Percentiles rank a stretch among this genome's conserved stretches.
Conservation (phyloP, 306 rosid species). For the Dalbergia oliveri region DNA sequence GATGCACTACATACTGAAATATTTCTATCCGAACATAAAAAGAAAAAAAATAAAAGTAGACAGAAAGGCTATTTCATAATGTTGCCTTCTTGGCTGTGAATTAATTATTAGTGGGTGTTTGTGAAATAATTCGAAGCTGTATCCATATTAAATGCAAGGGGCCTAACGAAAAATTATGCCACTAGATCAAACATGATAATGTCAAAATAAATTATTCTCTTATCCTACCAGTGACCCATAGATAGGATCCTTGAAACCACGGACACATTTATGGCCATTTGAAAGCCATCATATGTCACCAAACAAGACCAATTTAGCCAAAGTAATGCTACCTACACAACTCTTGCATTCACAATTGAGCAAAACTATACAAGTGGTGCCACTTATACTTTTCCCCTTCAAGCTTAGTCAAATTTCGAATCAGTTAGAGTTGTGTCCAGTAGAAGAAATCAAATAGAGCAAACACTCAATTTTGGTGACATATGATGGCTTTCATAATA, state of each 20-base stretch:
- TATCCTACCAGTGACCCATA: conserved; percentile 6
- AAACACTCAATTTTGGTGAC: no score
- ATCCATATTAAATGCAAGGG: conserved; percentile 12
- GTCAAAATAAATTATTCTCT: conserved; percentile 10
- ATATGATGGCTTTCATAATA: no score
- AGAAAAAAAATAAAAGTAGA: no score
- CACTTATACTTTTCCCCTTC: background rate
- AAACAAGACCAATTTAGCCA: conserved; percentile 30
- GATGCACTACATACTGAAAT: no score
- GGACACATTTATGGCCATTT: background rate
- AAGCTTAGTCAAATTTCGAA: background rate
- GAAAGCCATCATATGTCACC: conserved; percentile 13
- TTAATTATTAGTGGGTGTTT: background rate
- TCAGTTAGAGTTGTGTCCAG: background rate
- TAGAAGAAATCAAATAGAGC: no score
- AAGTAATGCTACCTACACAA: conserved; percentile 5
- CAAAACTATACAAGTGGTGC: conserved; percentile 25
- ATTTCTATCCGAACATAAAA: no score
- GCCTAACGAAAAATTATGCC: background rate
- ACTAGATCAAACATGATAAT: conserved; percentile 5
- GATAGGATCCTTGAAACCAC: conserved; percentile 20
- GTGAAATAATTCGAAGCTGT: conserved; percentile 12
- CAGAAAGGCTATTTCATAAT: no score
- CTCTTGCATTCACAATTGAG: background rate
- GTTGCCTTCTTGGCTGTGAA: no score